phyloP scores from a whole-genome alignment of 1,284 basidiomycete genomes.

The Inonotus hispidus region DNA sequence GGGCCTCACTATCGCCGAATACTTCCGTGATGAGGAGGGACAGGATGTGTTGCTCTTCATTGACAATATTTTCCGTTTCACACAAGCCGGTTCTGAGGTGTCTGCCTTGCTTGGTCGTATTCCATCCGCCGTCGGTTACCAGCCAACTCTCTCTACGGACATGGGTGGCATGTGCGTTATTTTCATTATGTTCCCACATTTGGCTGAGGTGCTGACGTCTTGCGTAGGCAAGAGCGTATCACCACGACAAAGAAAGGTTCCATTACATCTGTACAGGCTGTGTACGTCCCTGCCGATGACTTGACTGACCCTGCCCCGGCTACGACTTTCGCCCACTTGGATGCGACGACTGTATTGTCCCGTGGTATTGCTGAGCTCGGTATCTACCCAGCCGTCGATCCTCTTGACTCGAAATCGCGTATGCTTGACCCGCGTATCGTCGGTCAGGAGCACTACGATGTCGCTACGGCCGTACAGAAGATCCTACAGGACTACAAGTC shows the following conservation, averaged over 20 bases:
- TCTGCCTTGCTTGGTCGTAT: conserved; percentile 99
- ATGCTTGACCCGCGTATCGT: conserved; percentile 99
- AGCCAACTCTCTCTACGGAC: conserved; percentile 98
- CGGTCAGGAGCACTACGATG: conserved; percentile 88
- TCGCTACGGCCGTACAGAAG: conserved; percentile 95
- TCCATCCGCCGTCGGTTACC: conserved; percentile 99
- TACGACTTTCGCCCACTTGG: conserved; percentile 99
- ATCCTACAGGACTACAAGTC: conserved; percentile 99
- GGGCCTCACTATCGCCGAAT: conserved; percentile 98
- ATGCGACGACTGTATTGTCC: conserved; percentile 97
- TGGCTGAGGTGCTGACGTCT: conserved; percentile 18
- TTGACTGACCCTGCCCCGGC: conserved; percentile 99
- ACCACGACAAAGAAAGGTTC: conserved; percentile 99
- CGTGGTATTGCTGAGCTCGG: conserved; percentile 99
- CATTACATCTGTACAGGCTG: conserved; percentile 92
- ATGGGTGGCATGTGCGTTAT: conserved; percentile 97
- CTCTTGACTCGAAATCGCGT: conserved; percentile 98
- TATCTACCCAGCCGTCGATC: conserved; percentile 99
- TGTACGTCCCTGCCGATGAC: conserved; percentile 99
- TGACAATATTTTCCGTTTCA: conserved; percentile 99
- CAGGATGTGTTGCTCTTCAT: conserved; percentile 99
- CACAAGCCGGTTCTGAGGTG: conserved; percentile 99
- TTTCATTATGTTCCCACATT: background rate
- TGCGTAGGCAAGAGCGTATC: conserved; percentile 87
- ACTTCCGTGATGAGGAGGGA: conserved; percentile 99